A percentile compares a stretch with the other conserved stretches of the same genome.
Conservation (phyloP, 2,329 filamentous ascomycete genomes). For the Arthrobotrys sinensis region DNA sequence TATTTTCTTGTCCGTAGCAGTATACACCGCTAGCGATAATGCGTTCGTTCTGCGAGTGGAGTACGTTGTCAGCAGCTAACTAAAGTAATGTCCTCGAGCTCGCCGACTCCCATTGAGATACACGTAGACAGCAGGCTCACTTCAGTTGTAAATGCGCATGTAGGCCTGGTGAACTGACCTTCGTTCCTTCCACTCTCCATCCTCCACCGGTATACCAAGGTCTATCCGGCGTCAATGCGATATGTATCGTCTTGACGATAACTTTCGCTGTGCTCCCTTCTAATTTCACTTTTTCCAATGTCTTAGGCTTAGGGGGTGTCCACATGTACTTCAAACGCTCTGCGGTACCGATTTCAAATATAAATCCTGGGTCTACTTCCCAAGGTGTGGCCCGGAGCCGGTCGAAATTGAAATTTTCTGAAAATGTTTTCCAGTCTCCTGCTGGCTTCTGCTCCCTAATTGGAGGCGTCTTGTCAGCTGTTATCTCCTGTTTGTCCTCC, state of each 20-base stretch:
- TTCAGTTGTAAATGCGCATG: background rate
- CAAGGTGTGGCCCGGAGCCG: background rate
- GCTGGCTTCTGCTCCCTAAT: background rate
- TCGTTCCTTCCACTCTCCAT: slow-evolving; percentile 73
- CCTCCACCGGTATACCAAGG: slow-evolving; percentile 71
- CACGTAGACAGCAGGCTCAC: too few relatives aligned
- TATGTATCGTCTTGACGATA: slow-evolving; percentile 76
- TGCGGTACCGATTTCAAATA: background rate
- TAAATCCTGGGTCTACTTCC: background rate
- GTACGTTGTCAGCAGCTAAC: background rate
- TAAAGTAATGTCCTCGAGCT: too few relatives aligned
- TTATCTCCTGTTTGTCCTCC: background rate
- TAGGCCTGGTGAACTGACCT: slow-evolving; percentile 8
- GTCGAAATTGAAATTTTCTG: background rate
- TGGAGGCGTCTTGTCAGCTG: too few relatives aligned
- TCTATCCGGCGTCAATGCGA: slow-evolving; percentile 73
- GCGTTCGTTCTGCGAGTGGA: slow-evolving; percentile 72
- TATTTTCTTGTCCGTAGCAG: slow-evolving; percentile 75
- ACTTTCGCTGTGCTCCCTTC: slow-evolving; percentile 72
- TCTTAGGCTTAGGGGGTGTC: slow-evolving; percentile 2
- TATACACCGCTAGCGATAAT: slow-evolving; percentile 76
- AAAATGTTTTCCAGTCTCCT: slow-evolving; percentile 1
- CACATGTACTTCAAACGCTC: background rate
- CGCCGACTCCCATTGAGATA: too few relatives aligned
- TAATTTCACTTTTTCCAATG: background rate